Percentiles rank a stretch among this genome's conserved stretches.
These are phyloP conservation scores for Mimosa bimucronata DNA, from an alignment of 306 rosid genomes.

Conservation along the genomic window DNA sequence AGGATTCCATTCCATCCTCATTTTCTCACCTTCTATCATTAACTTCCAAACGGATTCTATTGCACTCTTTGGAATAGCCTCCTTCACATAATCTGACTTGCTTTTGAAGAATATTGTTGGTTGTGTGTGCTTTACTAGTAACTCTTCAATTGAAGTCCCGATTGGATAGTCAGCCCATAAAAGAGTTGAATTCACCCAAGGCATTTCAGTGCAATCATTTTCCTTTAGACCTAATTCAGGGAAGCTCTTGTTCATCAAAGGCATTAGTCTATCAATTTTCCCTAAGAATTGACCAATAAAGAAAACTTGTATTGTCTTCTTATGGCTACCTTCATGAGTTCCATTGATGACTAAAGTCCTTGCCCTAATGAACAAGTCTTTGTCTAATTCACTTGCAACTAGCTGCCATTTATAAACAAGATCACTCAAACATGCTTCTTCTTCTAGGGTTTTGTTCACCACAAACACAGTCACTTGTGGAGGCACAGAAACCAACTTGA, in stretches of 20 bases:
- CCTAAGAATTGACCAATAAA: slow-evolving; percentile 47
- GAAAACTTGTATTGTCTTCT: slow-evolving; percentile 31
- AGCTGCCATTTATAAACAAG: slow-evolving; percentile 54
- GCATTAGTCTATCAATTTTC: slow-evolving; percentile 24
- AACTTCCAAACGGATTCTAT: slow-evolving; percentile 15
- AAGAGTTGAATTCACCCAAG: slow-evolving; percentile 50
- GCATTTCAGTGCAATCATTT: slow-evolving; percentile 45
- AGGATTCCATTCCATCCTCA: slow-evolving; percentile 39
- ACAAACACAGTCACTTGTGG: slow-evolving; percentile 55
- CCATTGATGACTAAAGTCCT: background rate
- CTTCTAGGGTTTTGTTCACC: slow-evolving; percentile 37
- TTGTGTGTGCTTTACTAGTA: background rate
- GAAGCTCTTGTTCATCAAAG: slow-evolving; percentile 37
- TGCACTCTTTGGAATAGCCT: slow-evolving; percentile 29
- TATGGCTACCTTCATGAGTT: too few relatives aligned
- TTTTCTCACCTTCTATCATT: slow-evolving; percentile 17
- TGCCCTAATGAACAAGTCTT: slow-evolving; percentile 41
- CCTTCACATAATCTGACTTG: slow-evolving; percentile 43
- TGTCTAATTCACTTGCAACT: slow-evolving; percentile 42
- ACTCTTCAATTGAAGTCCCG: slow-evolving; percentile 24
- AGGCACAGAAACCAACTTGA: slow-evolving; percentile 58
- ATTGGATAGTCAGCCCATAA: background rate
- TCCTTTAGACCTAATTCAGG: slow-evolving; percentile 53
- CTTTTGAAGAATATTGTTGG: fast-evolving
- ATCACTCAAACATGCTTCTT: slow-evolving; percentile 49